phyloP scores from a whole-genome alignment of 2,329 filamentous ascomycete genomes.

The Canariomyces notabilis region DNA sequence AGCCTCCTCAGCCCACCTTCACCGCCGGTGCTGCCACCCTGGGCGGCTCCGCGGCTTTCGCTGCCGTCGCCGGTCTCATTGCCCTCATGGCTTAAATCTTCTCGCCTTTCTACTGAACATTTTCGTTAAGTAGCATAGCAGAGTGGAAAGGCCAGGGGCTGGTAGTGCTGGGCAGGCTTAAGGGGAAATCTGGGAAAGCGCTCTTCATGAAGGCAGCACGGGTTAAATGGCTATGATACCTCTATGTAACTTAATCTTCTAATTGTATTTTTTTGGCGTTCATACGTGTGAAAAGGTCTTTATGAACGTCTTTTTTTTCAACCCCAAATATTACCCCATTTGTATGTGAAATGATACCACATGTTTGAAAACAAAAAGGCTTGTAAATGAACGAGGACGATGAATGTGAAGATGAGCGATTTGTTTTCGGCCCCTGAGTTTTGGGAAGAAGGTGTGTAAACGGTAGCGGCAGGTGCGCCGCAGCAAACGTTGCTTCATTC shows the following conservation, averaged over 20 bases:
- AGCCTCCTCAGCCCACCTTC: slow-evolving; percentile 31
- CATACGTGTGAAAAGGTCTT: slow-evolving; percentile 19
- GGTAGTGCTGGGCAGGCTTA: slow-evolving; percentile 3
- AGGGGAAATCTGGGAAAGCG: slow-evolving; percentile 6
- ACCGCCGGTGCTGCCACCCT: slow-evolving; percentile 50
- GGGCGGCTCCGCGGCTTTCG: slow-evolving; percentile 49
- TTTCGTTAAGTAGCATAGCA: background rate
- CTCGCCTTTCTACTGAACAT: background rate
- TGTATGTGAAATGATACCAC: background rate
- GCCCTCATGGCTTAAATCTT: slow-evolving; percentile 50
- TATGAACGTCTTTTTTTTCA: slow-evolving; percentile 20
- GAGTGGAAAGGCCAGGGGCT: background rate
- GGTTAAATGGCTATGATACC: slow-evolving; percentile 24
- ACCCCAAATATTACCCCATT: background rate
- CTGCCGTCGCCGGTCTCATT: slow-evolving; percentile 49
- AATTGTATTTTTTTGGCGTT: slow-evolving; percentile 35
- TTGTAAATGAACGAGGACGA: too few relatives aligned
- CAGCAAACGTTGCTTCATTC: background rate
- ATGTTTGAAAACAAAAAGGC: background rate
- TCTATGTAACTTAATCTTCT: slow-evolving; percentile 46
- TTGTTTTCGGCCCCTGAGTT: too few relatives aligned
- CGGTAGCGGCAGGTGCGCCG: too few relatives aligned
- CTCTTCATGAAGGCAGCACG: slow-evolving; percentile 8
- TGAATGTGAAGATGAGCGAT: too few relatives aligned
- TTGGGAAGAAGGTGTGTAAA: too few relatives aligned